These are phyloP conservation scores for Diphasiastrum complanatum DNA, from an alignment of 83 land plant species.

Conservation along the genomic window DNA sequence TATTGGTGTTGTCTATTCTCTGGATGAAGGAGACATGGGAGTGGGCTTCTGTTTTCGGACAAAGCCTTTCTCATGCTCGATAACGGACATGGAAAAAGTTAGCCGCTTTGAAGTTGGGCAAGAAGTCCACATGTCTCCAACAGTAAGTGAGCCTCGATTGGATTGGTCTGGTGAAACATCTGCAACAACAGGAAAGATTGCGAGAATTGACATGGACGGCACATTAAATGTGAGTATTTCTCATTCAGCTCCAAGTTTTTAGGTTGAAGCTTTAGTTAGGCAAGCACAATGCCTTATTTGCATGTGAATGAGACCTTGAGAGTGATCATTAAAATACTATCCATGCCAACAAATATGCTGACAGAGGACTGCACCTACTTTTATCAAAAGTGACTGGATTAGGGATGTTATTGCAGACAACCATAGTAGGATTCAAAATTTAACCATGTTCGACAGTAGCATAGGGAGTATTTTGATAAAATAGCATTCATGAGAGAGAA, in stretches of 20 bases:
- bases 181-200: constrained; percentile 76
- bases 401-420: too few relatives aligned
- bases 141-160: constrained; percentile 65
- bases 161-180: constrained; percentile 93
- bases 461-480: too few relatives aligned
- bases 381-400: too few relatives aligned
- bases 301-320: too few relatives aligned
- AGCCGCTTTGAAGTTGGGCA: constrained; percentile 73
- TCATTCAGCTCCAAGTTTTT: not conserved
- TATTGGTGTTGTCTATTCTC: constrained; percentile 71
- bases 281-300: too few relatives aligned
- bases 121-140: constrained; percentile 65
- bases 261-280: constrained; percentile 14
- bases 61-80: constrained; percentile 74
- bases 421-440: too few relatives aligned
- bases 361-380: too few relatives aligned
- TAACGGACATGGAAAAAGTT: constrained; percentile 87
- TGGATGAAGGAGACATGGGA: constrained; percentile 88
- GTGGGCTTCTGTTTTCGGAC: constrained; percentile 83
- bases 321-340: too few relatives aligned
- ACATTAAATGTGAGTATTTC: constrained; percentile 70
- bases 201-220: constrained; percentile 86
- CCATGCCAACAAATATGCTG: too few relatives aligned
- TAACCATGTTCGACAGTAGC: too few relatives aligned
- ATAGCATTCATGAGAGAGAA: too few relatives aligned